phyloP scores from a whole-genome alignment of 164 flowering plant genomes.

The Piper longum region DNA sequence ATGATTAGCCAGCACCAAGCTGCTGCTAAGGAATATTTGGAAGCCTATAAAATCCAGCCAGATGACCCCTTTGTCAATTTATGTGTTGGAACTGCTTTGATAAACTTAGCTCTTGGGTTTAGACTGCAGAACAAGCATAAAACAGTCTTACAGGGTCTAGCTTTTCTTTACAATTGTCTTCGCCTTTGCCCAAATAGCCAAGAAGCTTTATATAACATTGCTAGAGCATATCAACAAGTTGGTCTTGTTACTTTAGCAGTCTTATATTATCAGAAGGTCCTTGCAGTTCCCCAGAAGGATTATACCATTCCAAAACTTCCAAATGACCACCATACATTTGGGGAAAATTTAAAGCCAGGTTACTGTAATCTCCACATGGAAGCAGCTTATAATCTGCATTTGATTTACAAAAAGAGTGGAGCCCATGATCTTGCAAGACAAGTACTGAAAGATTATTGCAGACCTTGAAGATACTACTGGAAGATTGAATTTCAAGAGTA shows the following conservation, averaged over 20 bases:
- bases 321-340: conserved; percentile 23
- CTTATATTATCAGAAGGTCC: conserved; percentile 70
- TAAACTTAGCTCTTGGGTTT: conserved; percentile 69
- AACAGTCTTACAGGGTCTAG: conserved; percentile 65
- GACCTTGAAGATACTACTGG: conserved; percentile 19
- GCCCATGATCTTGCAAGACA: conserved; percentile 90
- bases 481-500: background rate
- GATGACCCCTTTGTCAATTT: conserved; percentile 74
- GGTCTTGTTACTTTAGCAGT: conserved; percentile 71
- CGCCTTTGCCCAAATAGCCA: conserved; percentile 50
- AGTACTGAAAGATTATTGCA: conserved; percentile 66
- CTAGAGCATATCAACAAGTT: conserved; percentile 83
- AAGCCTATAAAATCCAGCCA: conserved; percentile 74
- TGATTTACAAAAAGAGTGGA: conserved; percentile 78
- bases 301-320: conserved; percentile 59
- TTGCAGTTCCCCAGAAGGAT: conserved; percentile 40
- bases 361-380: conserved; percentile 72
- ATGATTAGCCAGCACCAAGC: conserved; percentile 59
- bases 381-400: conserved; percentile 85
- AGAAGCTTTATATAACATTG: conserved; percentile 79
- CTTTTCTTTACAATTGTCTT: conserved; percentile 65
- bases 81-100: conserved; percentile 72
- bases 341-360: conserved; percentile 31
- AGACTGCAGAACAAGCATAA: conserved; percentile 73
- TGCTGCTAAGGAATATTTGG: conserved; percentile 75